Evolutionary conservation across 805 yeast species (phyloP), one percentile per base, ranked within the genome.

Genomic region (Komagataella pseudopastoris): DNA sequence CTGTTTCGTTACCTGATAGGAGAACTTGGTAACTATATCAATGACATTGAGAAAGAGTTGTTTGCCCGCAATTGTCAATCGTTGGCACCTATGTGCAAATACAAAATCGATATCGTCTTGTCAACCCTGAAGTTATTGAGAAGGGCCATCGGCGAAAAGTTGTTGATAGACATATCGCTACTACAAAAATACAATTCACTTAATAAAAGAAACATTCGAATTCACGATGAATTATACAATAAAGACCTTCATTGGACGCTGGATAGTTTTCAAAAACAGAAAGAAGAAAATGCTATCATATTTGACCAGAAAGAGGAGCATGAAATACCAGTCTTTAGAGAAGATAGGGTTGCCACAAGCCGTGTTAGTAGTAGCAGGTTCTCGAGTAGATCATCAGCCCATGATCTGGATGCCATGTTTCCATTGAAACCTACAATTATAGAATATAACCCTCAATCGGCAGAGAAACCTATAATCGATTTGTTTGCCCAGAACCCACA

Each of bases 1-100:
- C 66, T 81, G 2, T 80, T 81, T 54, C 64, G 65, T 23, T 74
- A 69, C 53, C 59, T 81, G 50, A 66, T 77, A 47, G 60, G 66
- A 2, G 78, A 78, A 54, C 59, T 74, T 3, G 58, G 61, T 0
- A 63, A 54, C 45, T 53, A 63, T 30, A 56, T 63, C 24, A 53
- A 56, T 7, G 64, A 60, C 48, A 51, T 63, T 3, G 65, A 65
- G 48, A 60, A 55, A 20, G 63, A 62, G 30, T 20, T 23, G 30
- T 48, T 49, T 17, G 46, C 12, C 43, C 8, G 48, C 2, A 20
- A 45, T 8, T 52, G 47, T n/a, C 45, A 39, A 54, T 20, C 45
- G 20, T 7, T 48, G 23, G 17, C 52, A 12, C 50, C 17, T 12
- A 6, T 36, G 46, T 20, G 23, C 36, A 50, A 23, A n/a, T 50